Conservation (phyloP, 2,329 filamentous ascomycete genomes). For the Sporothrix sp. region DNA sequence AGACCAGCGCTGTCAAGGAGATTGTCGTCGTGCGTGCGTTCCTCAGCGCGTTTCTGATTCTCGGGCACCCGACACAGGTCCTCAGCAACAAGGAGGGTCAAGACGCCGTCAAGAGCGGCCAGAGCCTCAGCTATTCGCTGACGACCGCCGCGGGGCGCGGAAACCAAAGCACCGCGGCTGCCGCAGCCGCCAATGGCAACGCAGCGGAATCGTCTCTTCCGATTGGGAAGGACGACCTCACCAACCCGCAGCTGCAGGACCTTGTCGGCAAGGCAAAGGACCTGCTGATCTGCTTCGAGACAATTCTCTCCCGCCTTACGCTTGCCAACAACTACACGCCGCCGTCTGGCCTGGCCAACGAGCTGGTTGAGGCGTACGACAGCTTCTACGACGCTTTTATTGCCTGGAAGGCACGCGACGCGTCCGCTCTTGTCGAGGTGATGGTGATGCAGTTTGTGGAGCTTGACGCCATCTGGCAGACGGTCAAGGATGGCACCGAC, state of each 20-base stretch:
- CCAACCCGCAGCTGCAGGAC: slow-evolving; percentile 56
- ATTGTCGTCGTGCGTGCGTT: slow-evolving; percentile 67
- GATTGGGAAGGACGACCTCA: slow-evolving; percentile 42
- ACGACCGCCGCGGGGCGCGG: background rate
- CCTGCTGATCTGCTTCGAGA: slow-evolving; percentile 68
- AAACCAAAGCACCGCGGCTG: background rate
- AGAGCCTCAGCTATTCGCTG: background rate
- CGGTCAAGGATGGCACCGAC: slow-evolving; percentile 67
- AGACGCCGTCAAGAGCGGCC: background rate
- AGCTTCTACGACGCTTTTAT: slow-evolving; percentile 72
- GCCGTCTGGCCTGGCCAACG: slow-evolving; percentile 50
- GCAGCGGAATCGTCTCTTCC: slow-evolving; percentile 44
- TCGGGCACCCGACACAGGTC: slow-evolving; percentile 69
- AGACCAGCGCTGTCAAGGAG: slow-evolving; percentile 52
- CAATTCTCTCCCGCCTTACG: slow-evolving; percentile 56
- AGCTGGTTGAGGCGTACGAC: slow-evolving; percentile 59
- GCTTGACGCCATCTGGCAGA: slow-evolving; percentile 73
- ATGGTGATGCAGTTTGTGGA: slow-evolving; percentile 84
- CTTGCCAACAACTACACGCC: slow-evolving; percentile 57
- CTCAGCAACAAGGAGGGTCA: slow-evolving; percentile 56
- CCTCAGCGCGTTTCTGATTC: slow-evolving; percentile 68
- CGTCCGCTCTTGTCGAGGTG: slow-evolving; percentile 65
- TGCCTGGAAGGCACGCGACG: slow-evolving; percentile 75
- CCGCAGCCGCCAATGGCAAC: slow-evolving; percentile 17
- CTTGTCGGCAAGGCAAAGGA: slow-evolving; percentile 70